Evolutionary conservation across 2,329 filamentous ascomycete species (phyloP).

Genomic region (Dryadomyces quercus-mongolicae): DNA sequence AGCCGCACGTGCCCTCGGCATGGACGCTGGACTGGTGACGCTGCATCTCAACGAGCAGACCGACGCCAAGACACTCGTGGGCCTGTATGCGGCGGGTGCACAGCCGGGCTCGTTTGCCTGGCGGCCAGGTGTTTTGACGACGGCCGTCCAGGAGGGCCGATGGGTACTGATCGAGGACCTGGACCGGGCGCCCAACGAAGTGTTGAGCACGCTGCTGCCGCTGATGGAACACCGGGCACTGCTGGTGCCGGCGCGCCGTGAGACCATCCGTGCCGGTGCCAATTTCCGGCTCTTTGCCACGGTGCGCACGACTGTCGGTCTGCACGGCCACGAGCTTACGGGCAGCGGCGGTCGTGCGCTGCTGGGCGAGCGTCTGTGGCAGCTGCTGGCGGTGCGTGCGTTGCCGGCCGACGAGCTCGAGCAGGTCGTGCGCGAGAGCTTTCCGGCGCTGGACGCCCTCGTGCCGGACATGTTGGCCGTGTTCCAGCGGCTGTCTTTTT

Average conservation of each 20-base stretch:
- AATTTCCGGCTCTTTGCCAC: slow-evolving; percentile 90
- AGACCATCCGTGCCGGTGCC: slow-evolving; percentile 68
- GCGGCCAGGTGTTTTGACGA: slow-evolving; percentile 86
- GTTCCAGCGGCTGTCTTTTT: slow-evolving; percentile 36
- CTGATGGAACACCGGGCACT: slow-evolving; percentile 88
- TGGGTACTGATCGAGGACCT: slow-evolving; percentile 98
- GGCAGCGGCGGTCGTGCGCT: slow-evolving; percentile 43
- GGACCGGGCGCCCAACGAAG: slow-evolving; percentile 86
- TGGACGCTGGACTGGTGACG: slow-evolving; percentile 75
- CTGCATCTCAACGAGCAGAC: slow-evolving; percentile 96
- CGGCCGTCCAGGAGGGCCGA: slow-evolving; percentile 82
- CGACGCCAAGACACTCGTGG: slow-evolving; percentile 90
- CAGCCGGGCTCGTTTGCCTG: slow-evolving; percentile 84
- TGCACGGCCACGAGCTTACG: slow-evolving; percentile 52
- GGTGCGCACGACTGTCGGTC: slow-evolving; percentile 62
- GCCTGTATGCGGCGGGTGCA: slow-evolving; percentile 82
- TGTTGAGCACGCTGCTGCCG: slow-evolving; percentile 84
- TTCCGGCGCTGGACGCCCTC: slow-evolving; percentile 56
- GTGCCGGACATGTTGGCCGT: slow-evolving; percentile 46
- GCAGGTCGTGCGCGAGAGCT: slow-evolving; percentile 58
- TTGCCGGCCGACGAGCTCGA: slow-evolving; percentile 59
- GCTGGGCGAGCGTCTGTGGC: slow-evolving; percentile 81
- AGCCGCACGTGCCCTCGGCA: slow-evolving; percentile 66
- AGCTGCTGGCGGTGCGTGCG: slow-evolving; percentile 55
- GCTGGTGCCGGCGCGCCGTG: slow-evolving; percentile 77